Conservation (phyloP, 345 rosid genomes). For the Citrus australasica region DNA sequence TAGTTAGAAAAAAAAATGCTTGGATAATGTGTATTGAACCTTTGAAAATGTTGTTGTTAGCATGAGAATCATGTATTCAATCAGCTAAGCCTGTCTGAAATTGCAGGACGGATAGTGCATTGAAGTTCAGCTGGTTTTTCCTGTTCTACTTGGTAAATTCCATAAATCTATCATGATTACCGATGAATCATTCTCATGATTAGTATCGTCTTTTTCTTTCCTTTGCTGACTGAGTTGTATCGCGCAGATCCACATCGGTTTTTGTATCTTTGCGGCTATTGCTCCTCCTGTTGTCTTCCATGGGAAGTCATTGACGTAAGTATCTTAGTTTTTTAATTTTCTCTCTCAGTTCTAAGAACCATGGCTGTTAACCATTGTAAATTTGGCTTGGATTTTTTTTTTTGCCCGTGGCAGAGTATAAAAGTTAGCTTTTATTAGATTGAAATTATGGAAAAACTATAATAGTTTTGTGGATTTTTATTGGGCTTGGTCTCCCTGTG, state of each 20-base stretch:
- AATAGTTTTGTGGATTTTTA: not conserved
- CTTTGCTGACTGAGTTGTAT: constrained; percentile 11
- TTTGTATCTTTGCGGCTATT: constrained; percentile 96
- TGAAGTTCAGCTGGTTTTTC: constrained; percentile 97
- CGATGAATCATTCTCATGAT: not conserved
- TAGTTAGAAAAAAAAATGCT: not conserved
- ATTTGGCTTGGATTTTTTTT: not conserved
- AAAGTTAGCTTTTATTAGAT: not conserved
- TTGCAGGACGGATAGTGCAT: constrained; percentile 97
- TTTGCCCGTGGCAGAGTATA: not conserved
- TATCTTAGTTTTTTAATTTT: constrained; percentile 14
- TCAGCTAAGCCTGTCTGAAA: constrained; percentile 3
- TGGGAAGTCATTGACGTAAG: constrained; percentile 99
- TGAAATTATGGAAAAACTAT: not conserved
- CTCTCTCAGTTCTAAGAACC: not conserved
- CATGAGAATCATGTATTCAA: not conserved
- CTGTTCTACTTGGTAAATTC: constrained; percentile 84
- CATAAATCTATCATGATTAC: not conserved
- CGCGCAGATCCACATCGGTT: constrained; percentile 81
- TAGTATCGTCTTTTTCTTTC: constrained; percentile 1
- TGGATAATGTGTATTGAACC: not conserved
- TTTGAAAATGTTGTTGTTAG: not conserved
- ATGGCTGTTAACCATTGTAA: not conserved
- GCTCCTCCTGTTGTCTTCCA: constrained; percentile 95
- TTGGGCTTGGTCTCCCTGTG: not conserved